Percentiles rank a stretch among this genome's conserved stretches.
phyloP scores from a whole-genome alignment of 306 rosid genomes.

The Cotoneaster glaucophyllus region DNA sequence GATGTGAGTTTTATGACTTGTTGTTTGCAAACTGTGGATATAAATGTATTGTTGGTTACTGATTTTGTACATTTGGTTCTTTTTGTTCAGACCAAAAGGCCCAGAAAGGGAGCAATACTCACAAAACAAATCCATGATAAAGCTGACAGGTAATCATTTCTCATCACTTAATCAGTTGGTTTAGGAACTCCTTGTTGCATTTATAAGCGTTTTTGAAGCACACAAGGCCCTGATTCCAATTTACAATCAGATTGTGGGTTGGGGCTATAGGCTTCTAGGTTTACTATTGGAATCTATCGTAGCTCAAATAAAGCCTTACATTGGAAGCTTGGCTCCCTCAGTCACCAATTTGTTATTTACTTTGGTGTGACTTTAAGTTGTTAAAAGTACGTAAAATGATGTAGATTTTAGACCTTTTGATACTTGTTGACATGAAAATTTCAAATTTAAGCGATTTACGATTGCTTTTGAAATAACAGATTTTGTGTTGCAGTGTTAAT shows the following conservation, averaged over 20 bases:
- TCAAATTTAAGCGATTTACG: neutral
- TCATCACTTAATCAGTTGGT: neutral
- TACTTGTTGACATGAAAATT: neutral
- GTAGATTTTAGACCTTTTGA: neutral
- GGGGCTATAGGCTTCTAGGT: neutral
- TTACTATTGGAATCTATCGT: neutral
- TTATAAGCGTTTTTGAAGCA: neutral
- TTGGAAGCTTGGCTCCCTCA: neutral
- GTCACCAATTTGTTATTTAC: neutral
- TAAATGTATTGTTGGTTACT: neutral
- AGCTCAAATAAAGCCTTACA: neutral
- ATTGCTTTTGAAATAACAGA: neutral
- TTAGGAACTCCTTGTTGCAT: neutral
- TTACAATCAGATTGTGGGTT: neutral
- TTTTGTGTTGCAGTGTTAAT: slow-evolving; percentile 56
- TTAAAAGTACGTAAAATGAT: neutral
- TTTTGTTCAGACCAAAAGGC: slow-evolving; percentile 62
- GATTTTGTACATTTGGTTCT: neutral
- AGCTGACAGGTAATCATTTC: slow-evolving; percentile 61
- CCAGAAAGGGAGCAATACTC: slow-evolving; percentile 81
- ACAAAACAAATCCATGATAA: slow-evolving; percentile 58
- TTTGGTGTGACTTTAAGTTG: neutral
- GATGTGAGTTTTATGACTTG: slow-evolving; percentile 37
- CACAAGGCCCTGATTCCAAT: neutral
- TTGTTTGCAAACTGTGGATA: neutral